These are phyloP conservation scores for Cytidiella melzeri DNA, from an alignment of 768 basidiomycete genomes.

Conservation along the genomic window DNA sequence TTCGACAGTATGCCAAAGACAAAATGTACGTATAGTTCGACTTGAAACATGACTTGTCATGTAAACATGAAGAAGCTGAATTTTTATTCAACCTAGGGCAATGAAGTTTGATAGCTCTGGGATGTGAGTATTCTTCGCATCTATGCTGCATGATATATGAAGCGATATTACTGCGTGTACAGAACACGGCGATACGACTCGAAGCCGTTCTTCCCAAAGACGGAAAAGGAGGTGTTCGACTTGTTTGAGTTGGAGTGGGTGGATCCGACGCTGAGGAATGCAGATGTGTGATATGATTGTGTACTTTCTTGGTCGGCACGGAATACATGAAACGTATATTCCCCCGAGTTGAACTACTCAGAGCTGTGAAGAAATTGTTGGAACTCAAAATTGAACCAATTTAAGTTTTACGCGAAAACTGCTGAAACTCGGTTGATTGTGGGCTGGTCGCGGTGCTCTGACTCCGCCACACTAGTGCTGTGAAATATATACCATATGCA, in stretches of 20 bases:
- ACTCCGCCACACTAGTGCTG: no score
- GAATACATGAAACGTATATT: no score
- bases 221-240: conserved; percentile 69
- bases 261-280: conserved; percentile 67
- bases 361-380: no score
- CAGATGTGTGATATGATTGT: conserved; percentile 42
- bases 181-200: conserved; percentile 65
- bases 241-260: conserved; percentile 65
- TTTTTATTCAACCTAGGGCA: conserved; percentile 38
- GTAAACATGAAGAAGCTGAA: neutral
- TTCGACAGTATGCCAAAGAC: conserved; percentile 68
- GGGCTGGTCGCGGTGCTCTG: no score
- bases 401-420: no score
- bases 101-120: conserved; percentile 82
- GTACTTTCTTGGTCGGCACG: neutral
- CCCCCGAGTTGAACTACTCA: no score
- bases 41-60: neutral
- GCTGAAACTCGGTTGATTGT: no score
- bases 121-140: conserved; percentile 41
- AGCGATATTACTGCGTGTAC: neutral
- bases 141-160: neutral
- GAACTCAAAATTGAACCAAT: no score
- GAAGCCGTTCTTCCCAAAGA: conserved; percentile 49
- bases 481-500: no score
- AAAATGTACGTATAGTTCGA: conserved; percentile 35